A percentile compares a stretch with the other conserved stretches of the same genome.
Conservation (phyloP, 768 basidiomycete species). For the Boletus tomentosulus region DNA sequence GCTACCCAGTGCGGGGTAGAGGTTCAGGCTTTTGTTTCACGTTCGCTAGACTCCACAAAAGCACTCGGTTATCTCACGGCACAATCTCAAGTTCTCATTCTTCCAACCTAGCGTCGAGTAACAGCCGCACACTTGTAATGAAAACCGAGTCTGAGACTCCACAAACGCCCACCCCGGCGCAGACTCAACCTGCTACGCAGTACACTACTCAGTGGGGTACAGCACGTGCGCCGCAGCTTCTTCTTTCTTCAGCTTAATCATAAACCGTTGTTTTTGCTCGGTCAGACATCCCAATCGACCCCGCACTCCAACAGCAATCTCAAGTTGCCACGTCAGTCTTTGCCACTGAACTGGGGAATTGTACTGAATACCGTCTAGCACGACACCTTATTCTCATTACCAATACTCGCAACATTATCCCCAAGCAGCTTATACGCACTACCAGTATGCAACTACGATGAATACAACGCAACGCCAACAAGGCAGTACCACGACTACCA, state of each 20-base stretch:
- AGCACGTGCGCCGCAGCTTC: slow-evolving; percentile 29
- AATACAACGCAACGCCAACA: slow-evolving; percentile 29
- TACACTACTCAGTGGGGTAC: slow-evolving; percentile 40
- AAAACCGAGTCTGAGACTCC: slow-evolving; percentile 40
- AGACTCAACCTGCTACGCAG: slow-evolving; percentile 25
- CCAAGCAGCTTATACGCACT: slow-evolving; percentile 40
- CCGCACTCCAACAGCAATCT: slow-evolving; percentile 61
- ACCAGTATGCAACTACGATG: slow-evolving; percentile 35
- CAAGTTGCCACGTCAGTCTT: slow-evolving; percentile 41
- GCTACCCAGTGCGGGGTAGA: background rate
- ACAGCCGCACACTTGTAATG: slow-evolving; percentile 23
- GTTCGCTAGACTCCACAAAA: background rate
- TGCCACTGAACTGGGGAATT: background rate
- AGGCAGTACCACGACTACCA: slow-evolving; percentile 10
- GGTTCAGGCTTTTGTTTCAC: background rate
- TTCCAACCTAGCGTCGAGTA: background rate
- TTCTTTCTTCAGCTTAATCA: background rate
- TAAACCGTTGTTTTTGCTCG: slow-evolving; percentile 1
- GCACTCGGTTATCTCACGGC: background rate
- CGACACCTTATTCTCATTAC: slow-evolving; percentile 48
- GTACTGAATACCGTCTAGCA: slow-evolving; percentile 29
- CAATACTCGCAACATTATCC: slow-evolving; percentile 38
- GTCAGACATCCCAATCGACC: slow-evolving; percentile 62
- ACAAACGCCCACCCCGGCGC: slow-evolving; percentile 32
- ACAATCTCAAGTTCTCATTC: background rate